These are phyloP conservation scores for Sclerotinia nivalis DNA, from an alignment of 2,329 filamentous ascomycete species.

Conservation along the genomic window DNA sequence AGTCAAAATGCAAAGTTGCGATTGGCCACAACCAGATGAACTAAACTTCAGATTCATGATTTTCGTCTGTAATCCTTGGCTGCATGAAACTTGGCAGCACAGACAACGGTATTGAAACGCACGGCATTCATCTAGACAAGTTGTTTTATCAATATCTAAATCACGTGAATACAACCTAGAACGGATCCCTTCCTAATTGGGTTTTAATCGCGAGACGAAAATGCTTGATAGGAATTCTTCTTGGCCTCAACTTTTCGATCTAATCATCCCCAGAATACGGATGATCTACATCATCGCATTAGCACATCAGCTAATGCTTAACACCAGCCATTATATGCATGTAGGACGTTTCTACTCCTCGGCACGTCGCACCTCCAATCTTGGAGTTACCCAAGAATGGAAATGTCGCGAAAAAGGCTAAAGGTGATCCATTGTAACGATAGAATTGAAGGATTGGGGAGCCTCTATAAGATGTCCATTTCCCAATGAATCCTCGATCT, in stretches of 20 bases:
- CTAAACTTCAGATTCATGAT: background rate
- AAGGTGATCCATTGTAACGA: background rate
- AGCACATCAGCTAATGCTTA: background rate
- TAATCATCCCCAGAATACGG: background rate
- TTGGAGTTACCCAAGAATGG: constrained; percentile 2
- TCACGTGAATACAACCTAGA: background rate
- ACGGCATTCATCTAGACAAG: background rate
- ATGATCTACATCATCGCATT: background rate
- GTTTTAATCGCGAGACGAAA: background rate
- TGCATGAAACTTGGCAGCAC: background rate
- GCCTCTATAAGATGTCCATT: background rate
- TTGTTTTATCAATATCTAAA: background rate
- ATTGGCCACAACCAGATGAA: background rate
- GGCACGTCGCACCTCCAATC: background rate
- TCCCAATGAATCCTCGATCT: background rate
- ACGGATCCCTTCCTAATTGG: background rate
- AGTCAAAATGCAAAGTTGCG: background rate
- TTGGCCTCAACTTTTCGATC: background rate
- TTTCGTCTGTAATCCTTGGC: background rate
- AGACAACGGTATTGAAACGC: constrained; percentile 2
- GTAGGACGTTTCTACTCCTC: background rate
- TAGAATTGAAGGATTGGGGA: background rate
- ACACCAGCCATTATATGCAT: background rate
- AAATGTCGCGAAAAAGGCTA: background rate
- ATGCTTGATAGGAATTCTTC: background rate